Base-by-base conservation (phyloP, 2,329 filamentous ascomycete species). In the Neurospora sp. region DNA sequence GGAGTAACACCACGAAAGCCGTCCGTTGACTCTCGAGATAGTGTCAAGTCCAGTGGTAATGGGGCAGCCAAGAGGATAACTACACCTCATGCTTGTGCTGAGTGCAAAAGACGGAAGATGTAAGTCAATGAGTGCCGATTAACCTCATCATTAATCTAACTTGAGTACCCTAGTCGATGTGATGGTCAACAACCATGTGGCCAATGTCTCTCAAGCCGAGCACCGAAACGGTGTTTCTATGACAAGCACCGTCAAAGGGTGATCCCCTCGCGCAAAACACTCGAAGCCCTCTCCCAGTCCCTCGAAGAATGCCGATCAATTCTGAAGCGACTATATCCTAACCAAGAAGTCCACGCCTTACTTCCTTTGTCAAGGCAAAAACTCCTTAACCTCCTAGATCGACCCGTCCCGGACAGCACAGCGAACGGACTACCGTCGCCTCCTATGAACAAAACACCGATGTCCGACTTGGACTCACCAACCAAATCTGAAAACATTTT, bases 131-230 rank as follows among this genome's bases (percentile, higher is more conserved):
- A 19, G 36, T 66, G 41, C 69, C 5, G 17, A 15, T 10, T 11
- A 11, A 15, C 10, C 19, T 37, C n/a, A 65, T 6, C n/a, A 62
- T 66, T 11, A 28, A 33, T 70, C 77, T 81, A 74, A 82, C 74
- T 66, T 19, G 62, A 65, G 23, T 67, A 33, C 28, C 19, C 40
- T 68, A 84, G 83, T 70, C 89, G 92, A 73, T 96, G 92, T 77
- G 91, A 94, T 81, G 92, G 92, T 69, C 87, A 90, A 74, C 90
- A 92, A 76, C 92, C 92, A 11, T 96, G 92, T 77, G 91, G 91
- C 43, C 92, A 93, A 77, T 96, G 92, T 78, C 86, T 92, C 70
- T 93, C 91, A 79, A 94, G 92, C 77, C 88, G 92, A 70, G 91
- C 92, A 72, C 90, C 91, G 4, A 92, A 93, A 78, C 85, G 88